Conservation (phyloP, 1,284 basidiomycete genomes). For the Polyporus tsugae region DNA sequence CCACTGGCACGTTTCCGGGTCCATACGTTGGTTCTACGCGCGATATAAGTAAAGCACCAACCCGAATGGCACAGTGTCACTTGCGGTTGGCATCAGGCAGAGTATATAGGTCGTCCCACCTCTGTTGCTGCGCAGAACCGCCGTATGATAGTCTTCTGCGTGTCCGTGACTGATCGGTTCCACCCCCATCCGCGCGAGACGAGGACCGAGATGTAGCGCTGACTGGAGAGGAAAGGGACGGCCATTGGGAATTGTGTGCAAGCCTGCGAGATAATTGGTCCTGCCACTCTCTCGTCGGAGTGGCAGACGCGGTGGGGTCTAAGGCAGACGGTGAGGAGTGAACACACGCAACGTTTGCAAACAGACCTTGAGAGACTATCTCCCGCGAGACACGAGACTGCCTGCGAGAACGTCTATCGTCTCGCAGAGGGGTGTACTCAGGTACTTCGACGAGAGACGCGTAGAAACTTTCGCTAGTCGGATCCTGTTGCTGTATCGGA, state of each 20-base stretch:
- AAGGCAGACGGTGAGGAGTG: slow-evolving; percentile 13
- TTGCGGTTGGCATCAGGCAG: slow-evolving; percentile 27
- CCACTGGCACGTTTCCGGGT: slow-evolving; percentile 44
- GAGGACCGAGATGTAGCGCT: slow-evolving; percentile 31
- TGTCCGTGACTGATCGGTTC: slow-evolving; percentile 26
- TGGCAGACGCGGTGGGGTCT: slow-evolving; percentile 68
- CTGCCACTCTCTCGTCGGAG: slow-evolving; percentile 81
- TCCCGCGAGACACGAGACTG: slow-evolving; percentile 80
- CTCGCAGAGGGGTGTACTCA: slow-evolving; percentile 54
- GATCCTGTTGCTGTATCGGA: slow-evolving; percentile 52
- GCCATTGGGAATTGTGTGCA: slow-evolving; percentile 35
- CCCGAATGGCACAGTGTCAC: slow-evolving; percentile 1
- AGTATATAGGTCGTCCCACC: slow-evolving; percentile 38
- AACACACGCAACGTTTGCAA: not conserved
- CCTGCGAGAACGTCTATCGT: slow-evolving; percentile 70
- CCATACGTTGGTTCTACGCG: slow-evolving; percentile 20
- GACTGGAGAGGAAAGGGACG: slow-evolving; percentile 21
- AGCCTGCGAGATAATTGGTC: slow-evolving; percentile 69
- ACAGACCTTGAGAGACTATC: slow-evolving; percentile 75
- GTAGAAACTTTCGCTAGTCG: slow-evolving; percentile 72
- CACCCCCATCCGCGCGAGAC: slow-evolving; percentile 20
- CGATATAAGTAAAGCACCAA: not conserved
- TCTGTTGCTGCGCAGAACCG: slow-evolving; percentile 17
- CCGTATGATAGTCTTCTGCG: slow-evolving; percentile 37
- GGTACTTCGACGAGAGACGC: slow-evolving; percentile 72